Conservation (phyloP, 257 asterid genomes). For the Solanum pinnatisectum region DNA sequence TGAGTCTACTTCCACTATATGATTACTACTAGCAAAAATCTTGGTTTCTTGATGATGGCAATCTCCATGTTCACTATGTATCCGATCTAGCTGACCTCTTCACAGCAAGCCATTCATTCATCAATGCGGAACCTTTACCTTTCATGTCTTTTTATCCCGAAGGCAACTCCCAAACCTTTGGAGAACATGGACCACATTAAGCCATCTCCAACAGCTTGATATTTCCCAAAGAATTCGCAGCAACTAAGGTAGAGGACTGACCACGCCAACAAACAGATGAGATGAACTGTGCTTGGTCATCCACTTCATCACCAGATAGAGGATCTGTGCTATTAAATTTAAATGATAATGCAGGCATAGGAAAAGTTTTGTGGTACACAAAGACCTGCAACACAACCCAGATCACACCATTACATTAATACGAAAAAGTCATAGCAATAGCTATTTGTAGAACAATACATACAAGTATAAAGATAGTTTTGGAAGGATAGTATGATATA, state of each 20-base stretch:
- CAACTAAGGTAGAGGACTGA: conserved; percentile 77
- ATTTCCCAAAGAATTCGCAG: conserved; percentile 93
- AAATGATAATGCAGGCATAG: conserved; percentile 75
- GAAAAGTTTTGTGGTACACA: conserved; percentile 83
- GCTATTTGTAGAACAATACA: neutral
- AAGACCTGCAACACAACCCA: conserved; percentile 40
- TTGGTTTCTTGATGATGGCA: neutral
- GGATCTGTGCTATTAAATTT: conserved; percentile 66
- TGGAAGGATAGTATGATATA: neutral
- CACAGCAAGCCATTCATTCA: neutral
- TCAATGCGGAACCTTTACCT: neutral
- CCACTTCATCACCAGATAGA: conserved; percentile 59
- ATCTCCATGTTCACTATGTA: neutral
- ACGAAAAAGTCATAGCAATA: neutral
- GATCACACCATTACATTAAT: neutral
- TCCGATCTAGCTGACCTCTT: neutral
- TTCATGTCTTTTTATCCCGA: neutral
- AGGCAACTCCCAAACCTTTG: neutral
- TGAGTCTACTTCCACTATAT: neutral
- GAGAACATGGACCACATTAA: conserved; percentile 10
- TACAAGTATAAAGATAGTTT: neutral
- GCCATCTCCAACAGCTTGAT: conserved; percentile 92
- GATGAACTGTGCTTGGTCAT: conserved; percentile 70
- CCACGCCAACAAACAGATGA: conserved; percentile 97
- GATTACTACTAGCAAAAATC: conserved; percentile 9